Evolutionary conservation across 1,284 basidiomycete species (phyloP).

Genomic region (Marasmius oreades): DNA sequence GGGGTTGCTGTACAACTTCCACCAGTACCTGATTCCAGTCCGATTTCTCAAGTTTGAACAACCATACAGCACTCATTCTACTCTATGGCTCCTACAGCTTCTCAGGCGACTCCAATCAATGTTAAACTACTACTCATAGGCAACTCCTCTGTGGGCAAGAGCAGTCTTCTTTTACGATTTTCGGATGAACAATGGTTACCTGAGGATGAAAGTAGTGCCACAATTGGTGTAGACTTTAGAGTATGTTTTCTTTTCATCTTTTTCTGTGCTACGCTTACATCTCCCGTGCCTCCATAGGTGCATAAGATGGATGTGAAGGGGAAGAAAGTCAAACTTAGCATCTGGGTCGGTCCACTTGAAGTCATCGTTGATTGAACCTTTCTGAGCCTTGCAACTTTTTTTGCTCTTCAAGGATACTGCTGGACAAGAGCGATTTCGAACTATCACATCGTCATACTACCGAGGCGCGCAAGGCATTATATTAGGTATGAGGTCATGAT

Average conservation of each 20-base stretch:
- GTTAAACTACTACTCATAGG: constrained; percentile 77
- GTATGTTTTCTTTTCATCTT: constrained; percentile 39
- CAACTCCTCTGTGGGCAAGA: constrained; percentile 91
- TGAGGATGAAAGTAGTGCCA: constrained; percentile 92
- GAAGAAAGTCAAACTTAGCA: constrained; percentile 76
- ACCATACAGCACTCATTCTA: background rate
- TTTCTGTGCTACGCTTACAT: background rate
- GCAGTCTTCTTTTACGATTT: constrained; percentile 88
- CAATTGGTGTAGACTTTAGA: constrained; percentile 87
- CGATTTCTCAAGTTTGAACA: too few species aligned
- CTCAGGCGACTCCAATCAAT: constrained; percentile 44
- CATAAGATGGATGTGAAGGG: constrained; percentile 82
- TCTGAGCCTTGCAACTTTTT: constrained; percentile 4
- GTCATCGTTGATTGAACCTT: background rate
- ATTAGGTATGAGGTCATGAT: constrained; percentile 49
- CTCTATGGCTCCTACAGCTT: constrained; percentile 26
- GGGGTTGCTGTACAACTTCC: background rate
- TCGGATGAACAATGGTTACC: constrained; percentile 96
- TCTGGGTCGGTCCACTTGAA: constrained; percentile 57
- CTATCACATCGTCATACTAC: constrained; percentile 90
- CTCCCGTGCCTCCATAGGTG: constrained; percentile 40
- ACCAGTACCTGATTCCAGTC: too few species aligned
- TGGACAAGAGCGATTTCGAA: constrained; percentile 88
- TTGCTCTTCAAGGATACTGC: constrained; percentile 82
- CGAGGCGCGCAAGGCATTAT: constrained; percentile 94